phyloP scores from a whole-genome alignment of 2,329 filamentous ascomycete genomes.

The Pestalotiopsis sp. region DNA sequence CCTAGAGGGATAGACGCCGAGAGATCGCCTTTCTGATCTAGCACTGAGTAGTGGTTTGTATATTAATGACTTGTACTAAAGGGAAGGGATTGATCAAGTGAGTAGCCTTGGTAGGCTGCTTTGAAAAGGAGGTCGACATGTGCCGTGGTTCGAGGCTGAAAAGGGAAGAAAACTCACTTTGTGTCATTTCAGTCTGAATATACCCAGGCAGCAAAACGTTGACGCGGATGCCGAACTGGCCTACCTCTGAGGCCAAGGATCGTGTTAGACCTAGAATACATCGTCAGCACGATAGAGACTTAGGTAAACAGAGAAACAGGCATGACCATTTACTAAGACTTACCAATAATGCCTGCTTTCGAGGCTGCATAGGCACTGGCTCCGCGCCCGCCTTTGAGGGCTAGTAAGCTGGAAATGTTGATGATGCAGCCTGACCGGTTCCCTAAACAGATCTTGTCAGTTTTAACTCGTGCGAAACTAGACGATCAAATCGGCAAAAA shows the following conservation, averaged over 20 bases:
- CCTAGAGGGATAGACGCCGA: conserved; percentile 60
- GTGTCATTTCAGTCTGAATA: conserved; percentile 80
- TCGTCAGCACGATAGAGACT: conserved; percentile 17
- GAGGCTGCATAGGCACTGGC: conserved; percentile 76
- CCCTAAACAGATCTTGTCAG: neutral
- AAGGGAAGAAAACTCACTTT: conserved; percentile 51
- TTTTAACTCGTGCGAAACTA: no score
- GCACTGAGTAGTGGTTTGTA: conserved; percentile 35
- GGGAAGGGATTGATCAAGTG: conserved; percentile 17
- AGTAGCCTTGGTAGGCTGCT: neutral
- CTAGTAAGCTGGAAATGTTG: conserved; percentile 80
- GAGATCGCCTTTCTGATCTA: conserved; percentile 34
- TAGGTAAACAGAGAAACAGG: conserved; percentile 15
- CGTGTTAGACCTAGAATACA: conserved; percentile 64
- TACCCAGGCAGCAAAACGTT: conserved; percentile 86
- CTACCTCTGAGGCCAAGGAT: conserved; percentile 66
- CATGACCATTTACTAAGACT: conserved; percentile 23
- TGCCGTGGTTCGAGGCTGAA: conserved; percentile 7
- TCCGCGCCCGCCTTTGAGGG: conserved; percentile 68
- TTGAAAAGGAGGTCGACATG: neutral
- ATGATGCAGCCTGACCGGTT: conserved; percentile 66
- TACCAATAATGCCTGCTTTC: conserved; percentile 79
- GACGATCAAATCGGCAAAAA: no score
- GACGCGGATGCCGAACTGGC: conserved; percentile 66
- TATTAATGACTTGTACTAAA: conserved; percentile 33